A percentile compares a stretch with the other conserved stretches of the same genome.
Evolutionary conservation across 2,329 filamentous ascomycete species (phyloP).

Genomic region (Trichophyton mentagrophytes): DNA sequence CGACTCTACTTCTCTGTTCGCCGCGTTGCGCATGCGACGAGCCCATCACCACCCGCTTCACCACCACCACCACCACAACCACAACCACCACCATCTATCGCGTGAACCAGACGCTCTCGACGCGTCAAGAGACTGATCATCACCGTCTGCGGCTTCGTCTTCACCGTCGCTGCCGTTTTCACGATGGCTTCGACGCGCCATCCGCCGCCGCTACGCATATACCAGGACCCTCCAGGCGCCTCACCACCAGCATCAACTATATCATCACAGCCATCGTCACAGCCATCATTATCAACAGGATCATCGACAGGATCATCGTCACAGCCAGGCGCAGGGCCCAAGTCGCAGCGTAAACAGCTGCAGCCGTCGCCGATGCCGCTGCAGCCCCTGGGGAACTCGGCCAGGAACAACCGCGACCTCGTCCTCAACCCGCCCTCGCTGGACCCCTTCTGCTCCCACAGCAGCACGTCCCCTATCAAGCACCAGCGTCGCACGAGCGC

Average conservation of each 20-base stretch:
- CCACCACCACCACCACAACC: not conserved
- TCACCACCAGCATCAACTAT: not conserved
- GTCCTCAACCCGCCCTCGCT: conserved; percentile 50
- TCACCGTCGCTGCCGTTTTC: conserved; percentile 10
- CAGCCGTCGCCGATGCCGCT: conserved; percentile 43
- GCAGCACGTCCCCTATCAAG: conserved; percentile 58
- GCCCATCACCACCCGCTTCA: not conserved
- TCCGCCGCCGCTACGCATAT: conserved; percentile 43
- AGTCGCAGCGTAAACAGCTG: conserved; percentile 28
- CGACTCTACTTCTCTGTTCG: too few species aligned
- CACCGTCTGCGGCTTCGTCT: conserved; percentile 7
- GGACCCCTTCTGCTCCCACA: conserved; percentile 23
- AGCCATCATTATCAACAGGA: conserved; percentile 15
- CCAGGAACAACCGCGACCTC: conserved; percentile 43
- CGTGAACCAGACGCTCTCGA: conserved; percentile 12
- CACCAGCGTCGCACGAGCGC: conserved; percentile 39
- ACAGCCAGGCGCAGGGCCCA: conserved; percentile 15
- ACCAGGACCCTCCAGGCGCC: conserved; percentile 40
- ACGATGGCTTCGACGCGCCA: conserved; percentile 29
- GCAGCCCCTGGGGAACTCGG: conserved; percentile 27
- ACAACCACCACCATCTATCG: not conserved
- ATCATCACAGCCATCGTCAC: not conserved
- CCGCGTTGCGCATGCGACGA: too few species aligned
- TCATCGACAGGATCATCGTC: conserved; percentile 15
- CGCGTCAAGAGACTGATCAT: conserved; percentile 19